These are phyloP conservation scores for Huntiella bhutanensis DNA, from an alignment of 2,329 filamentous ascomycete genomes.

Conservation along the genomic window DNA sequence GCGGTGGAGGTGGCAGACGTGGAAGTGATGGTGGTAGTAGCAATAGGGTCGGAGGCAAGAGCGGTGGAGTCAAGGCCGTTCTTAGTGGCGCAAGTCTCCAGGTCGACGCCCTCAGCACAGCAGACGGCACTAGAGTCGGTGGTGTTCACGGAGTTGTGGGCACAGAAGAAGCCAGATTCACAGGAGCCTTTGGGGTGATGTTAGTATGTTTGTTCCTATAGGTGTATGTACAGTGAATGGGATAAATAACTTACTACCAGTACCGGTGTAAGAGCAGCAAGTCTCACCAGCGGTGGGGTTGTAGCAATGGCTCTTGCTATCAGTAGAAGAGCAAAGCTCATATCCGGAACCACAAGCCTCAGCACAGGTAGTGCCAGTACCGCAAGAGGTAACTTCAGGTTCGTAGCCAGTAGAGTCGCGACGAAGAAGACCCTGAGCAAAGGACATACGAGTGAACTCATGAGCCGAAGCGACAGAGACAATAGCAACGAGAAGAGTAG, in stretches of 20 bases:
- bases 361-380: constrained; percentile 30
- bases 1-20: constrained; percentile 14
- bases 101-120: constrained; percentile 36
- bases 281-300: constrained; percentile 30
- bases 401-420: constrained; percentile 26
- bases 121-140: constrained; percentile 30
- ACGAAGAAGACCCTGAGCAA: constrained; percentile 24
- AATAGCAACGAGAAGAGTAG: constrained; percentile 19
- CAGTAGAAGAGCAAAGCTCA: constrained; percentile 29
- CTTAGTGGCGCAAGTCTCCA: constrained; percentile 34
- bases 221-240: not conserved
- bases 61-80: constrained; percentile 30
- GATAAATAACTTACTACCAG: constrained; percentile 30
- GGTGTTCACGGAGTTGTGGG: constrained; percentile 25
- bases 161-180: constrained; percentile 42
- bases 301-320: constrained; percentile 37
- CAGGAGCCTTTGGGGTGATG: constrained; percentile 32
- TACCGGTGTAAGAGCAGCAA: constrained; percentile 34
- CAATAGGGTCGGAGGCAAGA: constrained; percentile 19
- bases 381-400: constrained; percentile 29
- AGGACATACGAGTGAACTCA: constrained; percentile 19
- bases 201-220: constrained; percentile 1
- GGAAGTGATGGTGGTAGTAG: constrained; percentile 17
- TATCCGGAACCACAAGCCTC: constrained; percentile 35
- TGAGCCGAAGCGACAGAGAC: constrained; percentile 17